Evolutionary conservation across 2,329 filamentous ascomycete species (phyloP), one percentile per base, ranked within the genome.

Genomic region (Neopestalotiopsis clavispora): DNA sequence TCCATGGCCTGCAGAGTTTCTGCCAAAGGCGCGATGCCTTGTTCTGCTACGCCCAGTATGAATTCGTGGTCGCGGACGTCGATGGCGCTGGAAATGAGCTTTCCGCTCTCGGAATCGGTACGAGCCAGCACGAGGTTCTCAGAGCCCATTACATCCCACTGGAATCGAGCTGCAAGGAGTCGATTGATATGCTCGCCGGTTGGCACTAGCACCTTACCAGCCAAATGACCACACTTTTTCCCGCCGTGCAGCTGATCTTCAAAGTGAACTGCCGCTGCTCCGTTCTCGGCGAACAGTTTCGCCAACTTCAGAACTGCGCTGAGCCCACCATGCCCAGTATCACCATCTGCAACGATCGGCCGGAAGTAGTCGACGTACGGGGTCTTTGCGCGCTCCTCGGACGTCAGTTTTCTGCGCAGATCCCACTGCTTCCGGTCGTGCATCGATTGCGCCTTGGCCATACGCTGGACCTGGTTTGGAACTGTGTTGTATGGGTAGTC

Each of bases 401-500:
- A 74, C 0, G 86, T 91, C 86, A 98, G 84, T 80, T 94, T 94
- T 73, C 94, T 89, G 69, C 96, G 87, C 30, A 89, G 84, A 79
- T 98, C 94, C 91, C 93, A 98, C 77, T 98, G 93, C 81, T 97
- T 97, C 74, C 96, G 91, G 81, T 99, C 96, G 80, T 99, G 96
- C 85, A 98, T 91, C 73, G 94, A 94, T 81, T 99, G 96, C 4
- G 96, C 96, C 83, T 98, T 98, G 84, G 97, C 94, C 65, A 99
- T 84, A 72, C 96, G 90, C 84, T 99, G 94, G 4, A 99, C 96
- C 80, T 98, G 96, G 82, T 98, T 98, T 9, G 96, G 96, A 4
- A 99, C 96, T 0, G 96, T 99, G 79, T 98, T 98, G 84, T 99
- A 99, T 0, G 96, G 96, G 80, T 99, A 99, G 82, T 99, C 96